Base-by-base conservation (phyloP, 73 alveolate genomes). In the Paramecium sexaurelia region DNA sequence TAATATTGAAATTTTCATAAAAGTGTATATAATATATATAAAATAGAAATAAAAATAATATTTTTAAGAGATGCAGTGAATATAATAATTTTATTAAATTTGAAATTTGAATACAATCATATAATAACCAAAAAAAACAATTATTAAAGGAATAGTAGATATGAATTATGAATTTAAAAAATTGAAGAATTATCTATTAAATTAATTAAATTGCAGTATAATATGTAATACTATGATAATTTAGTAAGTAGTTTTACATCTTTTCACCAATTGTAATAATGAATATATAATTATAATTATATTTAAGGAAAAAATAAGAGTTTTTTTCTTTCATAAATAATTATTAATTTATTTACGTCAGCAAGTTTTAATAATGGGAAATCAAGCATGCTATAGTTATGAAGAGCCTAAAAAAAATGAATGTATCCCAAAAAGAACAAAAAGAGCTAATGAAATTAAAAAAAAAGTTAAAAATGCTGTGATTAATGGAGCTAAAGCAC, bases 271-370 rank as follows among this genome's bases (percentile, higher is more conserved):
- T 15, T 15, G 11, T 13, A 45, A 45, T 19, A 13, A 22, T 22
- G n/a, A 45, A 10, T 45, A 45, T 45, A 45, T 0, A 15, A 45
- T 13, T 19, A 11, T 22, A 15, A 13, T n/a, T 45, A 45, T 45
- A 15, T 45, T 51, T 51, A 51, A n/a, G 67, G 11, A 43, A 43
- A 51, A 19, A 51, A n/a, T n/a, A 17, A 51, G 67, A 45, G 8
- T 13, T 51, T 22, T 51, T 51, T 51, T 51, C 67, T 51, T 51
- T 15, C 19, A 15, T 51, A 51, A 51, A 51, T 51, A 51, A 51
- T 51, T 17, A 51, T 51, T 51, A 17, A 51, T n/a, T 35, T 51
- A 61, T 61, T 29, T 61, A 61, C 83, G 83, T 61, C 83, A 61
- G 67, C 32, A 3, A 51, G 32, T 51, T 51, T n/a, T 51, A 51